Percentiles rank a stretch among this genome's conserved stretches.
Conservation (phyloP, 768 basidiomycete genomes). For the Tephrocybe sp. region DNA sequence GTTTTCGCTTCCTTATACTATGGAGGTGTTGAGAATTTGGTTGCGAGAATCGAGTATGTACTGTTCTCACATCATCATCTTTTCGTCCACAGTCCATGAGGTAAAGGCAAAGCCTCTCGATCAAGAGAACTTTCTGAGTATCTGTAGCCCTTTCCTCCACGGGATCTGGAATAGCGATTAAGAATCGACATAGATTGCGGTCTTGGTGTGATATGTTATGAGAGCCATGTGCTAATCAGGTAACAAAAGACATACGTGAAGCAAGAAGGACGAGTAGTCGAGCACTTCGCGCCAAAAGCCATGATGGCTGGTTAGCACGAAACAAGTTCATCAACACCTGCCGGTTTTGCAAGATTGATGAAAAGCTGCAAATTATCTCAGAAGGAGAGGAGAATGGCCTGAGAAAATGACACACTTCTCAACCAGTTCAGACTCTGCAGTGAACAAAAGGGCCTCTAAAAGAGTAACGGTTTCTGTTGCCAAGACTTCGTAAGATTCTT, state of each 20-base stretch:
- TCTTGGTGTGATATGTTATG: constrained; percentile 30
- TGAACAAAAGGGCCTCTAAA: constrained; percentile 54
- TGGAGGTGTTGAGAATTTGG: not conserved
- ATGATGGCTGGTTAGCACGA: constrained; percentile 45
- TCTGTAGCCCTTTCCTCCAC: constrained; percentile 25
- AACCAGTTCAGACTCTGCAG: constrained; percentile 40
- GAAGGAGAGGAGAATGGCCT: not conserved
- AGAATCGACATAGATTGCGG: constrained; percentile 34
- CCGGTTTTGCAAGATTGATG: constrained; percentile 35
- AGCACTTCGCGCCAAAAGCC: constrained; percentile 46
- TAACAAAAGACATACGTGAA: constrained; percentile 41
- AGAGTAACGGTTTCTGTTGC: constrained; percentile 43
- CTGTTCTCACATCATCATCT: constrained; percentile 38
- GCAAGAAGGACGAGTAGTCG: constrained; percentile 55
- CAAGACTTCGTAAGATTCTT: constrained; percentile 30
- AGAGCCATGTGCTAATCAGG: not conserved
- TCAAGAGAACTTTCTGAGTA: constrained; percentile 33
- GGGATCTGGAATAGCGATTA: constrained; percentile 37
- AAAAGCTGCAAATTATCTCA: constrained; percentile 10
- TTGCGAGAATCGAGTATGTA: not conserved
- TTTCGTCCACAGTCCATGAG: constrained; percentile 41
- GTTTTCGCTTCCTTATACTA: constrained; percentile 28
- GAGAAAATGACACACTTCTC: constrained; percentile 29
- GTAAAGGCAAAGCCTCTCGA: constrained; percentile 47
- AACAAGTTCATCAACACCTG: constrained; percentile 48